These are phyloP conservation scores for Chytridiales sp. DNA, from an alignment of 371 early-diverging fungal genomes.

Conservation along the genomic window DNA sequence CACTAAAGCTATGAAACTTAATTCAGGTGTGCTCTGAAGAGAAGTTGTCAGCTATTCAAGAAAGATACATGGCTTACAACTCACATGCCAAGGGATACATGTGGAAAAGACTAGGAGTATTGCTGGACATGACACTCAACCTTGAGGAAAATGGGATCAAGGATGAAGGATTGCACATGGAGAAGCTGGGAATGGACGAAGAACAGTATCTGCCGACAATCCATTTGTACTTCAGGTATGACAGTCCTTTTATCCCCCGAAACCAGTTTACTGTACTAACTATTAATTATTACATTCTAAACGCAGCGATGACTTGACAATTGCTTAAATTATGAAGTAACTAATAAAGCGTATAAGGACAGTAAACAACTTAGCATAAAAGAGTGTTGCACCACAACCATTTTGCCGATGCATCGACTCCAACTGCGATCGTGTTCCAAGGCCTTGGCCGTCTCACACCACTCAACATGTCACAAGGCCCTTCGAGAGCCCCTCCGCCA, in stretches of 20 bases:
- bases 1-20: neutral
- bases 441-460: no score
- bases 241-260: neutral
- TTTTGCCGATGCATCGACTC: no score
- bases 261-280: neutral
- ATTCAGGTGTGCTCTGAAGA: constrained; percentile 55
- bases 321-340: constrained; percentile 22
- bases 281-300: neutral
- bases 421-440: no score
- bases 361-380: no score
- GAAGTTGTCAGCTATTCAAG: constrained; percentile 50
- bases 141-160: constrained; percentile 52
- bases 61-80: constrained; percentile 48
- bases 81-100: constrained; percentile 59
- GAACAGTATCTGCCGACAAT: constrained; percentile 54
- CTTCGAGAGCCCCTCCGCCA: no score
- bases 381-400: no score
- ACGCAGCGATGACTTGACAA: constrained; percentile 35
- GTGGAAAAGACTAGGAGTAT: constrained; percentile 54
- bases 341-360: neutral
- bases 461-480: no score
- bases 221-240: constrained; percentile 52
- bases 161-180: constrained; percentile 45
- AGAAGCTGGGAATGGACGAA: constrained; percentile 49
- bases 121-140: constrained; percentile 53